These are phyloP conservation scores for Emmonsia crescens DNA, from an alignment of 2,329 filamentous ascomycete species.

Conservation along the genomic window DNA sequence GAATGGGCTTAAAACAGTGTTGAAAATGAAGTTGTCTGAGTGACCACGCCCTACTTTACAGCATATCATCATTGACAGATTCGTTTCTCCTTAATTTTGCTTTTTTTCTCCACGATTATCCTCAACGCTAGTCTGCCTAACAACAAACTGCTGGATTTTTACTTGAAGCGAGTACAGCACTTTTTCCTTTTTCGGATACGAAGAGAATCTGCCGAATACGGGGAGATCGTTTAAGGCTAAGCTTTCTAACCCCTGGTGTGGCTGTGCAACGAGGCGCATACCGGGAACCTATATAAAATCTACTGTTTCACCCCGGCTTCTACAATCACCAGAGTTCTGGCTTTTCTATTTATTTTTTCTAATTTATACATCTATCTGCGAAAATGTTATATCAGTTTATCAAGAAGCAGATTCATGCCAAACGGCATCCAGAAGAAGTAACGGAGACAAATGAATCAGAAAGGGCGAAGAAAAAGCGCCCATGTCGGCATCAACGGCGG, in stretches of 20 bases:
- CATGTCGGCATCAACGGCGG: constrained; percentile 11
- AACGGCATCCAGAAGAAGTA: background rate
- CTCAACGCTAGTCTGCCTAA: background rate
- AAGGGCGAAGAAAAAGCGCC: constrained; percentile 6
- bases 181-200: background rate
- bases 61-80: background rate
- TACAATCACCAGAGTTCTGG: background rate
- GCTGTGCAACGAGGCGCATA: background rate
- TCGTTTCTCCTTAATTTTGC: background rate
- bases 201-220: background rate
- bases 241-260: background rate
- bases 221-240: background rate
- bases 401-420: constrained; percentile 2
- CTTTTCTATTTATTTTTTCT: too few species aligned
- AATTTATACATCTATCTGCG: background rate
- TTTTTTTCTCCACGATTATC: background rate
- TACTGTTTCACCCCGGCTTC: background rate
- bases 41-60: too few species aligned
- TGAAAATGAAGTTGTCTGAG: too few species aligned
- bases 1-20: too few species aligned
- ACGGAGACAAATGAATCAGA: background rate
- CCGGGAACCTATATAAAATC: background rate
- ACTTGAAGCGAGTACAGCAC: background rate
- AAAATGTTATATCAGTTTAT: constrained; percentile 3
- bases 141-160: background rate